Evolutionary conservation across 164 flowering plant species (phyloP).

Genomic region (Liriodendron chinense): DNA sequence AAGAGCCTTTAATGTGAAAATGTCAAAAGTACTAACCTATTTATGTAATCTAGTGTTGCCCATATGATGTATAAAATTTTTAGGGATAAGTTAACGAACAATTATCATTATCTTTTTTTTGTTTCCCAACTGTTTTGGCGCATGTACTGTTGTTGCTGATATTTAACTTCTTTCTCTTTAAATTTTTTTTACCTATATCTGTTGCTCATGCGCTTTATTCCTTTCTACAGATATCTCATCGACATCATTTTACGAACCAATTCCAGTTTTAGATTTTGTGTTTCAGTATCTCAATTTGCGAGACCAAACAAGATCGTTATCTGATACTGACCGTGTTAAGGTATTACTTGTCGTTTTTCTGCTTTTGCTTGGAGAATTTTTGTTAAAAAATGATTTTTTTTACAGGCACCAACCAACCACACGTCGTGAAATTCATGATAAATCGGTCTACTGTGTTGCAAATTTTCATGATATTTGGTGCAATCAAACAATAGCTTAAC

Average conservation of each 20-base stretch:
- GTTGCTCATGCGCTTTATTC: background rate
- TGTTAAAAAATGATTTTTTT: no score
- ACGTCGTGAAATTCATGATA: no score
- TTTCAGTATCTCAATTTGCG: conserved; percentile 23
- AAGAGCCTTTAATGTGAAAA: no score
- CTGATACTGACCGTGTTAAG: conserved; percentile 62
- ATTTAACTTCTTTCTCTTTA: no score
- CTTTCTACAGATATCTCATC: conserved; percentile 68
- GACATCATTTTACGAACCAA: conserved; percentile 57
- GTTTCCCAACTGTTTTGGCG: background rate
- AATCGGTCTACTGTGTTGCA: no score
- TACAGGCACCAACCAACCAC: no score
- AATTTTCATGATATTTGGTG: no score
- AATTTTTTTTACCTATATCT: background rate
- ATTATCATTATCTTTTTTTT: background rate
- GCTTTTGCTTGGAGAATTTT: no score
- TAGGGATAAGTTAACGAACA: background rate
- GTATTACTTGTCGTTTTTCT: conserved; percentile 21
- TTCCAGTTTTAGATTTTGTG: conserved; percentile 53
- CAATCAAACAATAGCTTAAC: no score
- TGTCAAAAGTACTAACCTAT: background rate
- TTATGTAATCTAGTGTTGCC: background rate
- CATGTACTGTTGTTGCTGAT: background rate
- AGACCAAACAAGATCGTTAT: conserved; percentile 32
- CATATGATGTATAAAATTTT: background rate